Evolutionary conservation across 2,329 filamentous ascomycete genomes (phyloP).

Genomic region (Cladobotryum mycophilum): DNA sequence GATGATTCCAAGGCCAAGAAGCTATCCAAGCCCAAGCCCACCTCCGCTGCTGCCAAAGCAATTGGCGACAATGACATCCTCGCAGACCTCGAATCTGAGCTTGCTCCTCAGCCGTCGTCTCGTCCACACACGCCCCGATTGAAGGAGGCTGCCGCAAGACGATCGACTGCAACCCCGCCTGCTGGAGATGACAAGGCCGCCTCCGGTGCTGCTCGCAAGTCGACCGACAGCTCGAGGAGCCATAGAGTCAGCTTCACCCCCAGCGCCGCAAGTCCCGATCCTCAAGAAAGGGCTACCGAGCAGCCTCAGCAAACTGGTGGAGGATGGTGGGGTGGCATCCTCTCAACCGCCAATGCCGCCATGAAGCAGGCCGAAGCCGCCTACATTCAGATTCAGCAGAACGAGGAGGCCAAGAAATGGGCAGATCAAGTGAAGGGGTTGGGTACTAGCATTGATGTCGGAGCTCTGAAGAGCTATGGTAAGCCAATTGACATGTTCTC

Average conservation of each 20-base stretch:
- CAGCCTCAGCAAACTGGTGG: conserved; percentile 44
- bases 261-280: conserved; percentile 35
- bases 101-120: conserved; percentile 65
- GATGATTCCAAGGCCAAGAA: conserved; percentile 47
- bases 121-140: conserved; percentile 78
- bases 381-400: conserved; percentile 91
- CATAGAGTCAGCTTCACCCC: conserved; percentile 67
- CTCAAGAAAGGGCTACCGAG: neutral
- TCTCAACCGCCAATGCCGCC: conserved; percentile 76
- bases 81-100: conserved; percentile 70
- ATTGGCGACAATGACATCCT: conserved; percentile 66
- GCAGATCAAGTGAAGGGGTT: conserved; percentile 80
- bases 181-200: conserved; percentile 58
- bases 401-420: conserved; percentile 95
- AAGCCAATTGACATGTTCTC: conserved; percentile 11
- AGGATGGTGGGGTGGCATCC: conserved; percentile 83
- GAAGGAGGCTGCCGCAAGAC: conserved; percentile 43
- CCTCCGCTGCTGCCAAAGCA: conserved; percentile 44
- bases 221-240: conserved; percentile 67
- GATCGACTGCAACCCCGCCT: conserved; percentile 44
- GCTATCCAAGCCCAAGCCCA: conserved; percentile 37
- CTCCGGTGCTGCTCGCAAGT: conserved; percentile 53
- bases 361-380: conserved; percentile 90
- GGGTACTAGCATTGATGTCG: conserved; percentile 55
- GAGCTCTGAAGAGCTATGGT: conserved; percentile 53